Evolutionary conservation across 2,329 filamentous ascomycete genomes (phyloP), one percentile per base, ranked within the genome.

Genomic region (Aspergillus floridensis): DNA sequence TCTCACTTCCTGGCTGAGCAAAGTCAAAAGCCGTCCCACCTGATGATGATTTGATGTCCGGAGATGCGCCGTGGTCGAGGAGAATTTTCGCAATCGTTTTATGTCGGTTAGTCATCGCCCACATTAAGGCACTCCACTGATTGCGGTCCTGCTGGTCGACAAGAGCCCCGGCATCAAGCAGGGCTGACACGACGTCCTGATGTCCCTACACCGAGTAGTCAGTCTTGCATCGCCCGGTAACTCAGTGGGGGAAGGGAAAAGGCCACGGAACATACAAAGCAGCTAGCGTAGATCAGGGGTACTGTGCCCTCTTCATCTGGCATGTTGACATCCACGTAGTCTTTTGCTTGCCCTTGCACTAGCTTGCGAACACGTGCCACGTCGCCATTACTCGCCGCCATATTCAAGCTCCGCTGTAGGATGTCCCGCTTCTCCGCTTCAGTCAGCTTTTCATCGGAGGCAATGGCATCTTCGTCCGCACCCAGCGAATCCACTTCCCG

Each of bases 41-140:
- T 11, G 91, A 93, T 0, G 92, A 95, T 1, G 95, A 98, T 74
- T 96, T 96, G 66, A 96, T 90, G 69, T 98, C 93, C 3, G 93
- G 89, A n/a, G 93, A 96, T 21, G 95, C 95, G 16, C 93, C 93
- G 69, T 95, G 91, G 73, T 99, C 93, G 35, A 99, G 84, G 16
- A 99, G 80, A 11, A 92, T 82, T 76, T 98, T 98, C 38, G 93
- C 93, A 66, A 99, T 99, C 51, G 88, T 88, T 77, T 98, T 98
- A 77, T 99, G 95, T 59, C 93, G 83, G 76, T 99, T 99, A 58
- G 95, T 99, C 91, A 98, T 98, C 53, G 95, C 93, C 95, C 95
- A 99, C 93, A 99, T 99, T 62, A 99, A 82, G 14, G 95, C 91
- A 70, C 91, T 98, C 95, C 95, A 99, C 72, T 96, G 89, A 72